Evolutionary conservation across 1,139 yeast genomes (phyloP), one percentile per base, ranked within the genome.

Genomic region (Geotrichum fermentans): DNA sequence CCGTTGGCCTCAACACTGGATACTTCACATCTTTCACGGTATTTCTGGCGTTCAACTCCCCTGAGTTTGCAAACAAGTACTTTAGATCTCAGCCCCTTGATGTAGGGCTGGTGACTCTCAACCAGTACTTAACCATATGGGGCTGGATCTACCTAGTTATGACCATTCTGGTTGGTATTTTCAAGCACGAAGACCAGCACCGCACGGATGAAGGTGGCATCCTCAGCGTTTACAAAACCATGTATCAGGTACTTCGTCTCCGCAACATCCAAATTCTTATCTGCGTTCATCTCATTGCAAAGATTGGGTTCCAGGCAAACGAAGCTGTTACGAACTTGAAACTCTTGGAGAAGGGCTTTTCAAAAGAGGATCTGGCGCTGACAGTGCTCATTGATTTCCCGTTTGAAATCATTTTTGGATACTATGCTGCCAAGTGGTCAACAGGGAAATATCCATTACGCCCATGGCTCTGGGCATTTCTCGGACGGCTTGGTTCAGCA

Each of bases 321-420:
- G 99, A 92, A 65, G 90, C 95, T 3, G 97, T 95, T 21, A 92
- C 98, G 0, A 90, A 90, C 61, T 74, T 92, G 59, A 92, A 90
- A 63, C 72, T 94, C 21, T 71, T 92, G n/a, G 99, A 92, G 63
- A 84, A 83, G 62, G 99, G 99, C 0, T 78, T 92, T 46, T 81
- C 94, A 32, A 87, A 90, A 61, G 98, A 92, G 65, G 97, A 92
- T 64, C 73, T 92, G 42, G 95, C 97, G 1, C 78, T 92, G n/a
- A 87, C 97, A 0, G 98, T 92, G 0, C 70, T 92, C 47, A 86
- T 94, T 46, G 97, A 92, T 64, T 92, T 92, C 67, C 99, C 99
- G 6, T 89, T 92, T 67, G 98, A 94, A 65, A 83, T 92, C 65
- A 69, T 92, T 2, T 90, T 92, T 68, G 97, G 98, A 0, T 92